These are phyloP conservation scores for Chlorella vulgaris DNA, from an alignment of 139 green algal species.

Conservation along the genomic window DNA sequence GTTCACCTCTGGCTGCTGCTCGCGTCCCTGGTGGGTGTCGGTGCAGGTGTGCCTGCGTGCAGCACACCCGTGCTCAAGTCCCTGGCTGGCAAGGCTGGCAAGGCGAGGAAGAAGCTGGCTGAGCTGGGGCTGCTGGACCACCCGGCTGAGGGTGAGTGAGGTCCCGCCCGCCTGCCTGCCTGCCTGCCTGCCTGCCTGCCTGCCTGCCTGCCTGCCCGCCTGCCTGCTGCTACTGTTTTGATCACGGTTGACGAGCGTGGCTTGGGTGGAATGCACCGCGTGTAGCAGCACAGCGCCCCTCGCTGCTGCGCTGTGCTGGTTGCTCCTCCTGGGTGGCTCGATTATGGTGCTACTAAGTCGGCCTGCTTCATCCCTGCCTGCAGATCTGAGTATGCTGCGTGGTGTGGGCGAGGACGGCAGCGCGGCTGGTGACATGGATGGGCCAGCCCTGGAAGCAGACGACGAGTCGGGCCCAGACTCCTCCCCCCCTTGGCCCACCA, in stretches of 20 bases:
- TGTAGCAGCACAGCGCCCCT: too few species aligned
- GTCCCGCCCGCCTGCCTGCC: too few species aligned
- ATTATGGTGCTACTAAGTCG: too few species aligned
- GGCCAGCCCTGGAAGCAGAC: not conserved
- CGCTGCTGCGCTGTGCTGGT: too few species aligned
- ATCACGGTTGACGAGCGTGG: too few species aligned
- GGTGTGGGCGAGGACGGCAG: slow-evolving; percentile 16
- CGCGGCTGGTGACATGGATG: not conserved
- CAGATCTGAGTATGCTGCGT: slow-evolving; percentile 26
- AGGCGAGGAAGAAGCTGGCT: slow-evolving; percentile 69
- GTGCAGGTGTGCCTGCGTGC: slow-evolving; percentile 59
- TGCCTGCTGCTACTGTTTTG: too few species aligned
- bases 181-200: too few species aligned
- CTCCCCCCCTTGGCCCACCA: slow-evolving; percentile 16
- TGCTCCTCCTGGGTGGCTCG: too few species aligned
- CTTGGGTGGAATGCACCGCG: too few species aligned
- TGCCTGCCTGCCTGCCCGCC: too few species aligned
- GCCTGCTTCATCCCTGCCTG: too few species aligned
- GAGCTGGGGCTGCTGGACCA: slow-evolving; percentile 36
- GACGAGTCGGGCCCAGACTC: slow-evolving; percentile 25
- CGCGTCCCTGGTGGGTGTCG: slow-evolving; percentile 6
- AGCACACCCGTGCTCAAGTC: slow-evolving; percentile 62
- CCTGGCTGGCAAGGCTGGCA: slow-evolving; percentile 83
- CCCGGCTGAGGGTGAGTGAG: not conserved
- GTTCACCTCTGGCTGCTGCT: not conserved